Base-by-base conservation (phyloP, 140 eudicot genomes). In the Senecio squalidus region DNA sequence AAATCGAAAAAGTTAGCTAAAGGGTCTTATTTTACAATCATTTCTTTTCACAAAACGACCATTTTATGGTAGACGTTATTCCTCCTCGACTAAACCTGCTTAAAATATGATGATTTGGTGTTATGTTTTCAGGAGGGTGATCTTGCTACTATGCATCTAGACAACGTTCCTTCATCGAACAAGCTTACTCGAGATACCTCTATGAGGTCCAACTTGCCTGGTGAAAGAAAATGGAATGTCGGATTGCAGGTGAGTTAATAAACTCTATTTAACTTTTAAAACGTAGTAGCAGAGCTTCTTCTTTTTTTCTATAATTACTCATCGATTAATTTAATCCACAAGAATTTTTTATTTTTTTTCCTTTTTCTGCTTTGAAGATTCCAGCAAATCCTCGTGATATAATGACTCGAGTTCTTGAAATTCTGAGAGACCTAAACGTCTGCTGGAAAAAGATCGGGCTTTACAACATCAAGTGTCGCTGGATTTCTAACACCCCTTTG, bases 391-490 rank as follows among this genome's bases (percentile, higher is more conserved):
- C 95, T 0, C 73, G 85, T 29, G 81, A 82, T 31, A 80, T 83
- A 68, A 86, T 86, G 88, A 79, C 80, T 29, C 80, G 83, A 60
- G 80, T 86, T 77, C 95, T 86, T 65, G 70, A 79, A 54, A 68
- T 78, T 43, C 68, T 86, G 43, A 82, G 83, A 70, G 88, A 79
- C 71, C 76, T 86, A 54, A 74, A 83, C 16, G 88, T 86, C n/a
- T 55, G 83, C 58, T 86, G 95, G 95, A 86, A 86, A 58, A 86
- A 78, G 65, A 80, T 83, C 22, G 95, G 95, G 48, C 81, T 74
- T 34, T 86, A 86, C 67, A 86, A 86, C 74, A 74, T 86, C 45
- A 86, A 86, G 69, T 86, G 95, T 41, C 75, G 80, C 3, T 83
- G 86, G 88, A 64, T 69, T 66, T 78, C 66, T 20, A 26, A 56